Percentiles rank a stretch among this genome's conserved stretches.
phyloP scores from a whole-genome alignment of 371 early-diverging fungal genomes.

The Apophysomyces trapeziformis region DNA sequence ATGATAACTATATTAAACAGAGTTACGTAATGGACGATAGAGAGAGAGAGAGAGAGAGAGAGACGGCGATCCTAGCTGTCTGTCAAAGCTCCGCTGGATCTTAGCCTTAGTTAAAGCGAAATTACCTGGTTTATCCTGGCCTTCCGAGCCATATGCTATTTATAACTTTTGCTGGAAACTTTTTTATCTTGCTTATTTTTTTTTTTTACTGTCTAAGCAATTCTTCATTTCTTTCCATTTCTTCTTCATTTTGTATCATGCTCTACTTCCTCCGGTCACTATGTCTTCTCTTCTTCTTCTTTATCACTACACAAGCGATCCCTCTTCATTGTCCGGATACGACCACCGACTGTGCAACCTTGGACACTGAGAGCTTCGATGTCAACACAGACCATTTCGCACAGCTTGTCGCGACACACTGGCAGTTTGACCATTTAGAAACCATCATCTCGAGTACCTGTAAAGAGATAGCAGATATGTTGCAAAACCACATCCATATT shows the following conservation, averaged over 20 bases:
- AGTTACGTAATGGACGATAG: too few relatives aligned
- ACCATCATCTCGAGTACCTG: slow-evolving; percentile 36
- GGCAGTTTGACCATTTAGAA: slow-evolving; percentile 51
- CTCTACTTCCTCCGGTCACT: background rate
- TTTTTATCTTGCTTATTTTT: background rate
- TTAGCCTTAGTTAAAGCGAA: too few relatives aligned
- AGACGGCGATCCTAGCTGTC: too few relatives aligned
- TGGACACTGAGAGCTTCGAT: slow-evolving; percentile 3
- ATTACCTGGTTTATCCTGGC: background rate
- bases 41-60: too few relatives aligned
- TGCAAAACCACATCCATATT: slow-evolving; percentile 40
- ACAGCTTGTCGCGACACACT: slow-evolving; percentile 46
- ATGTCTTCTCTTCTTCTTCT: slow-evolving; percentile 4
- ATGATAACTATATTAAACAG: too few relatives aligned
- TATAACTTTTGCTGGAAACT: background rate
- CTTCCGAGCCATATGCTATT: background rate
- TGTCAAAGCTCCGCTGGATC: too few relatives aligned
- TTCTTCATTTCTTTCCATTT: background rate
- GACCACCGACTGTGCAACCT: slow-evolving; percentile 3
- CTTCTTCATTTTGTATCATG: background rate
- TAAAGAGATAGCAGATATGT: slow-evolving; percentile 32
- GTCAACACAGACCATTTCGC: slow-evolving; percentile 40
- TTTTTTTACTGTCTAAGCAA: background rate
- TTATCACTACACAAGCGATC: slow-evolving; percentile 9
- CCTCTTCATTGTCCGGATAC: slow-evolving; percentile 2